A percentile compares a stretch with the other conserved stretches of the same genome.
These are phyloP conservation scores for Euptelea pleiosperma DNA, from an alignment of 164 flowering plant genomes.

Conservation along the genomic window DNA sequence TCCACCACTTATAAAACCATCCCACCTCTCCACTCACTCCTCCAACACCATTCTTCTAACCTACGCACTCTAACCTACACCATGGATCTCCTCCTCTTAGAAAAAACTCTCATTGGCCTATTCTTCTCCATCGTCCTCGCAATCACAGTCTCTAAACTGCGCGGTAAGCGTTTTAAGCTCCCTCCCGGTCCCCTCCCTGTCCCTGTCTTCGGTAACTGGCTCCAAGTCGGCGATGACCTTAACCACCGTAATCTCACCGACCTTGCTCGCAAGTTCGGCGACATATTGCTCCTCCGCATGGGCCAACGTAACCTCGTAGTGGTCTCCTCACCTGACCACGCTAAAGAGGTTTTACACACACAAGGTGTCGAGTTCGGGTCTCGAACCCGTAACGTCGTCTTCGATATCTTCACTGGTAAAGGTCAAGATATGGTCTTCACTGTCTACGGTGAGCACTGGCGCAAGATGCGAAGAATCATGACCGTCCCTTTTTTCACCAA, in stretches of 20 bases:
- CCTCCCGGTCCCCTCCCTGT: constrained; percentile 82
- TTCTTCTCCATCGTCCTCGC: constrained; percentile 51
- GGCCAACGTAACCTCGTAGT: constrained; percentile 84
- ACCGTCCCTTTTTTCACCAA: constrained; percentile 90
- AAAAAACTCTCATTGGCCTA: constrained; percentile 50
- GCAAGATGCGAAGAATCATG: constrained; percentile 90
- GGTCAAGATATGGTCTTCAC: constrained; percentile 96
- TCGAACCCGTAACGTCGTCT: constrained; percentile 72
- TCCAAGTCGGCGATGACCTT: constrained; percentile 81
- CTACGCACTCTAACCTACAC: not conserved
- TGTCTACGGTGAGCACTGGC: constrained; percentile 84
- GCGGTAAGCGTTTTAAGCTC: constrained; percentile 60
- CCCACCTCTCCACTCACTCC: too few species aligned
- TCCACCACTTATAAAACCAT: too few species aligned
- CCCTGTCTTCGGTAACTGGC: constrained; percentile 88
- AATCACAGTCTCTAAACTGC: constrained; percentile 45
- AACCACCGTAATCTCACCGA: constrained; percentile 80
- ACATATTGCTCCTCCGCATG: constrained; percentile 68
- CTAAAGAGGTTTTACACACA: constrained; percentile 78
- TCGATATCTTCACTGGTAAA: constrained; percentile 83
- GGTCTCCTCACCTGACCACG: constrained; percentile 68
- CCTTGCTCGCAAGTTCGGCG: constrained; percentile 61
- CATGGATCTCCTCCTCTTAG: constrained; percentile 68
- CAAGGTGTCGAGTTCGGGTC: constrained; percentile 94
- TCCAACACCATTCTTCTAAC: not conserved